Base-by-base conservation (phyloP, 805 yeast species). In the Kodamaea kakaduensis region DNA sequence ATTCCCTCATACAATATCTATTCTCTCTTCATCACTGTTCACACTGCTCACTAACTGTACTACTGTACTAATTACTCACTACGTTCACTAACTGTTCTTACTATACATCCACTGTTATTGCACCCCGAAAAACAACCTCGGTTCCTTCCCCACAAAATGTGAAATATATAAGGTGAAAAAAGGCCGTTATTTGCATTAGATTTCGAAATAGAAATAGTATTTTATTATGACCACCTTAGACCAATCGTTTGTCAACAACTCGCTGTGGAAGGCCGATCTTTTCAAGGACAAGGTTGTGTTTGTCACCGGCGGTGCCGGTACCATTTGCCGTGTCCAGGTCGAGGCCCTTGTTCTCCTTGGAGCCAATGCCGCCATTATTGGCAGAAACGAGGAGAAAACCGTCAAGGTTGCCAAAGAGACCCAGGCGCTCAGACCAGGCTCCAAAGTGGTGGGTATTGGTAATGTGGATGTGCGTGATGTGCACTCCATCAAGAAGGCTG, bases 231-330 rank as follows among this genome's bases (percentile, higher is more conserved):
- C 51, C 17, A 52, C 61, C 9, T 62, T 63, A 48, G 63, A 60
- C 42, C 48, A 46, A 44, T 49, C 62, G 6, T 66, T 44, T 34
- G 45, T 66, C 10, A 42, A 50, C 5, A 46, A 37, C 30, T 43
- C 62, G 21, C 29, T 48, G 23, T 67, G 68, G 68, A 79, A 80
- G 44, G 76, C 80, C 1, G 83, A 74, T 45, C 49, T 87, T 25
- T 88, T 88, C 65, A 70, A 77, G 39, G 94, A 84, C 9, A 88
- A 88, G 56, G 96, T 86, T 2, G 93, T 78, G 4, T 84, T 89
- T 46, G 85, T 87, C 34, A 90, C 97, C 1, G 97, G 97, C 5
- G 97, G 97, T 9, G 93, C 97, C 2, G 97, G 97, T 9, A 78
- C 95, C n/a, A 89, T 90, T 37, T 89, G 97, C 58, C 68, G 93